Percentiles rank a stretch among this genome's conserved stretches.
phyloP scores from a whole-genome alignment of 345 rosid species.

The Erodium maritimum region DNA sequence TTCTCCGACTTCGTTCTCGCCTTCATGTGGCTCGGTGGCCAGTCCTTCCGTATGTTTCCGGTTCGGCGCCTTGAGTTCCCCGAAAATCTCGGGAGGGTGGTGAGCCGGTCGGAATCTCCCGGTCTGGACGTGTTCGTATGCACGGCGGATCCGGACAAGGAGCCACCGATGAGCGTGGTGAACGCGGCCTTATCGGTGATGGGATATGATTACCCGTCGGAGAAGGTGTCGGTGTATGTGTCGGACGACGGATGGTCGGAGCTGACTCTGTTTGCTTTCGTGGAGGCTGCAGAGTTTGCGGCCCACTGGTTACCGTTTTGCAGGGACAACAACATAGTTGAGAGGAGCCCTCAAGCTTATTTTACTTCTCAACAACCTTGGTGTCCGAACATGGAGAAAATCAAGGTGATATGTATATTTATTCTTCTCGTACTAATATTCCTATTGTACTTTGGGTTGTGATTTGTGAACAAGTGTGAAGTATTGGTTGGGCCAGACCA shows the following conservation, averaged over 20 bases:
- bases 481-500: too few relatives aligned
- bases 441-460: too few relatives aligned
- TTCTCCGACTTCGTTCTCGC: conserved; percentile 52
- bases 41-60: conserved; percentile 14
- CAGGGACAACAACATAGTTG: conserved; percentile 25
- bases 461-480: too few relatives aligned
- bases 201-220: conserved; percentile 66
- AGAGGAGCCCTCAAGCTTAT: conserved; percentile 45
- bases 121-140: conserved; percentile 2
- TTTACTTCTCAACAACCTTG: conserved; percentile 22
- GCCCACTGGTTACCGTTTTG: conserved; percentile 65
- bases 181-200: conserved; percentile 11
- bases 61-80: conserved; percentile 34
- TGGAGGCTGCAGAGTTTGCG: conserved; percentile 69
- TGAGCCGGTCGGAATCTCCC: conserved; percentile 20
- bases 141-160: conserved; percentile 8
- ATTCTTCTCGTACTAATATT: too few relatives aligned
- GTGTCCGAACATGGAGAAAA: conserved; percentile 16
- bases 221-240: conserved; percentile 56
- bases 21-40: conserved; percentile 41
- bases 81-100: conserved; percentile 31
- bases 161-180: conserved; percentile 4
- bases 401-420: conserved; percentile 34
- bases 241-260: conserved; percentile 82
- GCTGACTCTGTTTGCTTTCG: conserved; percentile 58